A percentile compares a stretch with the other conserved stretches of the same genome.
Conservation (phyloP, 257 asterid species). For the Jacaranda copaia region DNA sequence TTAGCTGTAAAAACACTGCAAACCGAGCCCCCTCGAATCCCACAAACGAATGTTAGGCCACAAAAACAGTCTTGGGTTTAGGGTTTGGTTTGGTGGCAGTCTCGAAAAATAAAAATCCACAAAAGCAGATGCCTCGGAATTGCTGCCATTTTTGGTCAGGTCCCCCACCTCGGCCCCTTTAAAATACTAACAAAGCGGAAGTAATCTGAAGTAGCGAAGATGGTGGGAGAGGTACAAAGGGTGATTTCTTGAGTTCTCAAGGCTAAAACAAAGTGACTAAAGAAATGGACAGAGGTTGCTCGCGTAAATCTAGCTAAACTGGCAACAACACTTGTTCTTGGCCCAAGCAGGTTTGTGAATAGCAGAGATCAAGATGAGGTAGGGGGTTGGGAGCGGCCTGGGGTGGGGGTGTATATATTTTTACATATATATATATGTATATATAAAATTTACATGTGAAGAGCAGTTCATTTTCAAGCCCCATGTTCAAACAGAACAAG, state of each 20-base stretch:
- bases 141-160: slow-evolving; percentile 57
- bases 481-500: slow-evolving; percentile 28
- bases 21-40: slow-evolving; percentile 30
- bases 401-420: not conserved
- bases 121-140: slow-evolving; percentile 42
- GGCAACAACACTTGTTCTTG: slow-evolving; percentile 33
- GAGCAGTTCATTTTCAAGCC: slow-evolving; percentile 13
- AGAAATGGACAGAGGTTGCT: slow-evolving; percentile 38
- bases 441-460: not conserved
- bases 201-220: slow-evolving; percentile 27
- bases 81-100: slow-evolving; percentile 37
- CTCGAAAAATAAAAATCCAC: slow-evolving; percentile 42
- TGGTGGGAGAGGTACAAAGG: slow-evolving; percentile 23
- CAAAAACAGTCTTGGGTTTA: slow-evolving; percentile 31
- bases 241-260: slow-evolving; percentile 26
- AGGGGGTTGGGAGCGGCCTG: not conserved
- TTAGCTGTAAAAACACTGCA: slow-evolving; percentile 32
- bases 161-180: slow-evolving; percentile 29
- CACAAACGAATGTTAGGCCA: slow-evolving; percentile 48
- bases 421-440: not conserved
- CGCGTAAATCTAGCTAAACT: slow-evolving; percentile 54
- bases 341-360: slow-evolving; percentile 3
- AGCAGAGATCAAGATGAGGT: not conserved
- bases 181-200: not conserved
- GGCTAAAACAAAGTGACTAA: slow-evolving; percentile 30